phyloP scores from a whole-genome alignment of 2,329 filamentous ascomycete genomes.

The Tothia fuscella region DNA sequence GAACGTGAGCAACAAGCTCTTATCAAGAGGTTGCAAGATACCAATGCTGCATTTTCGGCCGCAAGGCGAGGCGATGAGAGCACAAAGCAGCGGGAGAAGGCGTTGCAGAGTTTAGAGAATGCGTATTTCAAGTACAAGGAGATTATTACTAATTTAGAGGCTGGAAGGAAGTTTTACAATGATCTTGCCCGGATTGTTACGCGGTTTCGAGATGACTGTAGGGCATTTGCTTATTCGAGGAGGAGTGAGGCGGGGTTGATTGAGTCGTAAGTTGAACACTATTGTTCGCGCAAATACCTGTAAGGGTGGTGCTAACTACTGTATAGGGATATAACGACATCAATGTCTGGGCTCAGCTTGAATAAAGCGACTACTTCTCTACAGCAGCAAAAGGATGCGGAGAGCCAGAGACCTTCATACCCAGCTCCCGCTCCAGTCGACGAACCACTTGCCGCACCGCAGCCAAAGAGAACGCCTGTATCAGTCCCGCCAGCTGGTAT shows the following conservation, averaged over 20 bases:
- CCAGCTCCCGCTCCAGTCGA: slow-evolving; percentile 31
- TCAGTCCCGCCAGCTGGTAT: slow-evolving; percentile 32
- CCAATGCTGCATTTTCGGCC: slow-evolving; percentile 66
- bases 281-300: neutral
- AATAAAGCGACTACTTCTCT: slow-evolving; percentile 29
- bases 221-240: slow-evolving; percentile 67
- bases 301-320: slow-evolving; percentile 15
- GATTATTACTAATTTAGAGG: slow-evolving; percentile 81
- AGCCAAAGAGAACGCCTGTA: slow-evolving; percentile 25
- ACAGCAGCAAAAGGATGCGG: slow-evolving; percentile 33
- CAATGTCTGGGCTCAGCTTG: slow-evolving; percentile 48
- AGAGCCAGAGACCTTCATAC: slow-evolving; percentile 49
- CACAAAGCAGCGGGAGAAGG: slow-evolving; percentile 66
- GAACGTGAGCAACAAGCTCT: slow-evolving; percentile 64
- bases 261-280: slow-evolving; percentile 53
- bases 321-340: slow-evolving; percentile 43
- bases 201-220: slow-evolving; percentile 69
- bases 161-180: slow-evolving; percentile 92
- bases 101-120: slow-evolving; percentile 76
- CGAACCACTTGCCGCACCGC: slow-evolving; percentile 46
- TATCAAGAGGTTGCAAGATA: slow-evolving; percentile 55
- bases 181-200: slow-evolving; percentile 81
- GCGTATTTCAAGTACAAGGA: slow-evolving; percentile 96
- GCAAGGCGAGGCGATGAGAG: slow-evolving; percentile 57
- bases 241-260: slow-evolving; percentile 68